Evolutionary conservation across 176 grass and related monocot genomes (phyloP).

Genomic region (Aechmea fasciata): DNA sequence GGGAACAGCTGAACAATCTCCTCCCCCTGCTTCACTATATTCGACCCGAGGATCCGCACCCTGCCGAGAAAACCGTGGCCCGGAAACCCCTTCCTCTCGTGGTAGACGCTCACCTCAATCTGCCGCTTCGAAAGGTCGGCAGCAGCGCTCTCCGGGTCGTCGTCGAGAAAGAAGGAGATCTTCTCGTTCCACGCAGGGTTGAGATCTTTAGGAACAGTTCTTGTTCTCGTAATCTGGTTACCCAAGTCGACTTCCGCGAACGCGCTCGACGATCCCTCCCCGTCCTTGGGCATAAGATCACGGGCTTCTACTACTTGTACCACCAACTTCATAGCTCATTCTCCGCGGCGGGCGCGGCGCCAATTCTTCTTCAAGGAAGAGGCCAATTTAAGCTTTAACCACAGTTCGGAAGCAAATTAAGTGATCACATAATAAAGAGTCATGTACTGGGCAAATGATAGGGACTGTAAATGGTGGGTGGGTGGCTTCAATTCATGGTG

Average conservation of each 20-base stretch:
- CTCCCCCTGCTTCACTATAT: slow-evolving; percentile 23
- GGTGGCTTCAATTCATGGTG: slow-evolving; percentile 15
- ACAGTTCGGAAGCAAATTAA: background rate
- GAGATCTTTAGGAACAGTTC: slow-evolving; percentile 27
- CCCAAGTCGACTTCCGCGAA: slow-evolving; percentile 29
- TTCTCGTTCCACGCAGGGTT: slow-evolving; percentile 35
- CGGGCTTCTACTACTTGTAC: slow-evolving; percentile 19
- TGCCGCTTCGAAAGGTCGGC: slow-evolving; percentile 4
- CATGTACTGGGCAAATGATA: background rate
- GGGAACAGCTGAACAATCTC: slow-evolving; percentile 17
- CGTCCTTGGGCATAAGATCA: slow-evolving; percentile 31
- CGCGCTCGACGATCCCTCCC: slow-evolving; percentile 33
- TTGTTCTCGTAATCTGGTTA: slow-evolving; percentile 23
- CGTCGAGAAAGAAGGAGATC: slow-evolving; percentile 22
- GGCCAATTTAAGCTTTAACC: background rate
- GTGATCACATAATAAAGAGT: background rate
- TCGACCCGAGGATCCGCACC: slow-evolving; percentile 20
- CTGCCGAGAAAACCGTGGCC: slow-evolving; percentile 24
- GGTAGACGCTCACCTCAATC: slow-evolving; percentile 17
- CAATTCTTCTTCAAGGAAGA: background rate
- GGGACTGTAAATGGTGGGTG: background rate
- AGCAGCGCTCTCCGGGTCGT: background rate
- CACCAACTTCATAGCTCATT: slow-evolving; percentile 10
- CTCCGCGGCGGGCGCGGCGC: slow-evolving; percentile 3
- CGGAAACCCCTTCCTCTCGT: slow-evolving; percentile 14